phyloP scores from a whole-genome alignment of 2,329 filamentous ascomycete genomes.

The Paracamarosporium sp. region DNA sequence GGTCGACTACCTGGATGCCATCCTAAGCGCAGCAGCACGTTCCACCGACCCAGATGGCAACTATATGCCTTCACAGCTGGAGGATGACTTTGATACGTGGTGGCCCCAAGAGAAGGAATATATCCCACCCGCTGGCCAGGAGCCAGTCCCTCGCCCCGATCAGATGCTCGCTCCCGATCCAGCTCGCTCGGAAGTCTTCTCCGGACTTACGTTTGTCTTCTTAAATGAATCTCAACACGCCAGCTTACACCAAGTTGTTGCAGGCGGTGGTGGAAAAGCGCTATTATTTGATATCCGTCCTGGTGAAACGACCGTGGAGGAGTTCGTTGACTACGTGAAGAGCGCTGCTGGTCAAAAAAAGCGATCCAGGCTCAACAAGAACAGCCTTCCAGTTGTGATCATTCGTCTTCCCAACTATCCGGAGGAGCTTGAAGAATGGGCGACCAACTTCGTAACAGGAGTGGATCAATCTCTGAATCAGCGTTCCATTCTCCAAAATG shows the following conservation, averaged over 20 bases:
- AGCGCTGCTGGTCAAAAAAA: conserved; percentile 77
- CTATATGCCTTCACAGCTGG: conserved; percentile 66
- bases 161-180: conserved; percentile 76
- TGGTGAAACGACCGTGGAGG: conserved; percentile 71
- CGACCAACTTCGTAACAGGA: conserved; percentile 69
- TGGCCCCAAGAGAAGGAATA: conserved; percentile 80
- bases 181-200: conserved; percentile 74
- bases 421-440: conserved; percentile 67
- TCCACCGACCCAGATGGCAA: conserved; percentile 46
- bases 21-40: conserved; percentile 66
- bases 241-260: conserved; percentile 76
- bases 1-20: conserved; percentile 73
- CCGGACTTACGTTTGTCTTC: conserved; percentile 89
- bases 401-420: conserved; percentile 68
- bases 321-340: conserved; percentile 80
- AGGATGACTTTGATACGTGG: conserved; percentile 76
- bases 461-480: conserved; percentile 79
- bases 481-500: conserved; percentile 84
- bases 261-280: conserved; percentile 82
- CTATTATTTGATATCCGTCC: conserved; percentile 68
- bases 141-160: conserved; percentile 72
- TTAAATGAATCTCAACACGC: conserved; percentile 78
- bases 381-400: conserved; percentile 76
- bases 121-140: conserved; percentile 76
- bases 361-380: conserved; percentile 66